These are phyloP conservation scores for Epichloe festucae DNA, from an alignment of 2,329 filamentous ascomycete genomes.

Conservation along the genomic window DNA sequence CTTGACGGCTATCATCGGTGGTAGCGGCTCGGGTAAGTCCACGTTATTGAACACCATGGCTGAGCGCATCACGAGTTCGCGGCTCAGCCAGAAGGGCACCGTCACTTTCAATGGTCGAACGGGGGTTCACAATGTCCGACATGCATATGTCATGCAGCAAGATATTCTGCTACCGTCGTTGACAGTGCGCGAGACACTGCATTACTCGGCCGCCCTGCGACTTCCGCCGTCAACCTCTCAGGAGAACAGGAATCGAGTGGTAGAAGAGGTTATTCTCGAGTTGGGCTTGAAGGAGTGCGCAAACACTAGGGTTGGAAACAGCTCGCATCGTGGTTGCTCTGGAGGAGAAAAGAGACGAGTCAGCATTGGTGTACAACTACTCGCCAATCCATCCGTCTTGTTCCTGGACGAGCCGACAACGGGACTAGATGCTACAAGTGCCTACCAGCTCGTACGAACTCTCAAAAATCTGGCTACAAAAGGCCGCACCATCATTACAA, in stretches of 20 bases:
- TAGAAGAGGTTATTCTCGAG: constrained; percentile 66
- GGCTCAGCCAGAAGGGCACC: constrained; percentile 38
- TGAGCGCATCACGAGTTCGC: constrained; percentile 47
- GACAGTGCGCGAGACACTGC: constrained; percentile 63
- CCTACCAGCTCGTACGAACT: constrained; percentile 59
- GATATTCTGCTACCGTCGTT: constrained; percentile 61
- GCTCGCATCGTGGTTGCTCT: constrained; percentile 60
- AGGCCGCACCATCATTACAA: constrained; percentile 59
- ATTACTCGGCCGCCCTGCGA: constrained; percentile 59
- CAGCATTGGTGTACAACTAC: constrained; percentile 64
- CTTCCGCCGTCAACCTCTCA: constrained; percentile 49
- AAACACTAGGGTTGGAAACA: constrained; percentile 59
- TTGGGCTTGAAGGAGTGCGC: constrained; percentile 67
- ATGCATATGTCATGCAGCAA: constrained; percentile 65
- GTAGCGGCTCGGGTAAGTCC: constrained; percentile 62
- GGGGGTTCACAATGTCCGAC: constrained; percentile 40
- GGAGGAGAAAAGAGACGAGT: constrained; percentile 67
- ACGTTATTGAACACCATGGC: constrained; percentile 60
- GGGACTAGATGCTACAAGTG: constrained; percentile 63
- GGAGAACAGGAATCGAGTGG: constrained; percentile 46
- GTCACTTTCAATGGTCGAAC: constrained; percentile 48
- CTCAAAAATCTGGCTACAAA: constrained; percentile 54
- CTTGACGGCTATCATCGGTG: constrained; percentile 63
- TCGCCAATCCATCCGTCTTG: constrained; percentile 66
- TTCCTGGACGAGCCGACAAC: constrained; percentile 74